Percentiles rank a stretch among this genome's conserved stretches.
Evolutionary conservation across 2,329 filamentous ascomycete genomes (phyloP).

Genomic region (Diplocarpon rosae): DNA sequence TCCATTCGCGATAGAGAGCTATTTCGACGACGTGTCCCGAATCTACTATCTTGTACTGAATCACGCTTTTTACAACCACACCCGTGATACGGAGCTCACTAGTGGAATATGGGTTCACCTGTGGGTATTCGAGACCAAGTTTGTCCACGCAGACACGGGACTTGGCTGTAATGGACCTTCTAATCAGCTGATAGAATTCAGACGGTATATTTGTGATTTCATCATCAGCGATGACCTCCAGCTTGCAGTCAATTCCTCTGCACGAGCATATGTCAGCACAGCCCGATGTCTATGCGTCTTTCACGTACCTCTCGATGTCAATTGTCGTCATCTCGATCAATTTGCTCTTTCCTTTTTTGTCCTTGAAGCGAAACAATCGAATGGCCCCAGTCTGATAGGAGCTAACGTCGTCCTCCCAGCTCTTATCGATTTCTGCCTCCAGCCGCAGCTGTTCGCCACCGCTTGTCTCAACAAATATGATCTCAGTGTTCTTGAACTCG

Average conservation of each 20-base stretch:
- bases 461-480: slow-evolving; percentile 17
- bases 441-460: slow-evolving; percentile 16
- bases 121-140: slow-evolving; percentile 20
- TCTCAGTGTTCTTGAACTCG: slow-evolving; percentile 17
- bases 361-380: slow-evolving; percentile 7
- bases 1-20: slow-evolving; percentile 24
- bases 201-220: slow-evolving; percentile 11
- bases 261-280: not conserved
- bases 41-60: slow-evolving; percentile 16
- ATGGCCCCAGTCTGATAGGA: slow-evolving; percentile 20
- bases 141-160: slow-evolving; percentile 14
- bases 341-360: slow-evolving; percentile 9
- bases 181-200: slow-evolving; percentile 13
- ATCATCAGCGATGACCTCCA: slow-evolving; percentile 25
- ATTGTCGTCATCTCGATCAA: slow-evolving; percentile 17
- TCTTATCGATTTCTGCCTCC: slow-evolving; percentile 22
- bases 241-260: slow-evolving; percentile 24
- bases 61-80: slow-evolving; percentile 19
- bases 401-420: slow-evolving; percentile 7
- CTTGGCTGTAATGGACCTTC: slow-evolving; percentile 12
- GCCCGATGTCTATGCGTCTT: not conserved
- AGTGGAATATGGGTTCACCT: slow-evolving; percentile 8
- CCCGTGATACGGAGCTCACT: slow-evolving; percentile 11
- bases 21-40: slow-evolving; percentile 24
- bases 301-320: slow-evolving; percentile 21